Conservation (phyloP, 495 filamentous ascomycete genomes). For the Eremomyces bilateralis region DNA sequence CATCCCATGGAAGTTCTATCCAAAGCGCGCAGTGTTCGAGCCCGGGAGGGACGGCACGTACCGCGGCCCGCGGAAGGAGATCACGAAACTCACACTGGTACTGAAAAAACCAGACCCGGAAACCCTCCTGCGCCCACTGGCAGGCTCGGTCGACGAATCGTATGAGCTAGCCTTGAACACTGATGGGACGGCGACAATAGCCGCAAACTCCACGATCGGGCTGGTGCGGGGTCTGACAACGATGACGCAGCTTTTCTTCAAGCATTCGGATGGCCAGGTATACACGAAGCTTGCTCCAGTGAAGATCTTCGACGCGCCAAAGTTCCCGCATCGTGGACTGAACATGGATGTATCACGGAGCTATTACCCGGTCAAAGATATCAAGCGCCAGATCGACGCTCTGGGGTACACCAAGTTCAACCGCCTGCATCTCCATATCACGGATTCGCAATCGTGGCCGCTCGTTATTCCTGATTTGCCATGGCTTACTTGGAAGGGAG, state of each 20-base stretch:
- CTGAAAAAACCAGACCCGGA: constrained; percentile 33
- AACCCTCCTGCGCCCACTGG: constrained; percentile 32
- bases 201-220: constrained; percentile 38
- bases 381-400: constrained; percentile 50
- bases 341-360: constrained; percentile 51
- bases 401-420: constrained; percentile 61
- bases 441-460: constrained; percentile 71
- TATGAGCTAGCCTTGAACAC: constrained; percentile 38
- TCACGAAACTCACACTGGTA: constrained; percentile 33
- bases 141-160: constrained; percentile 45
- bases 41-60: constrained; percentile 24
- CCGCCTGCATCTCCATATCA: constrained; percentile 53
- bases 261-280: constrained; percentile 27
- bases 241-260: constrained; percentile 56
- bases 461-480: constrained; percentile 54
- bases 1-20: constrained; percentile 56
- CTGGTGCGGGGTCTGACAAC: constrained; percentile 44
- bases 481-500: constrained; percentile 42
- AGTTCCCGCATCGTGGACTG: constrained; percentile 49
- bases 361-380: constrained; percentile 37
- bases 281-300: constrained; percentile 50
- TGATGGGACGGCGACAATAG: constrained; percentile 34
- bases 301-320: constrained; percentile 39
- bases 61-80: constrained; percentile 23
- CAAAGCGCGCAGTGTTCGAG: constrained; percentile 35